A percentile compares a stretch with the other conserved stretches of the same genome.
phyloP scores from a whole-genome alignment of 2,329 filamentous ascomycete species.

The Myotisia sp. region DNA sequence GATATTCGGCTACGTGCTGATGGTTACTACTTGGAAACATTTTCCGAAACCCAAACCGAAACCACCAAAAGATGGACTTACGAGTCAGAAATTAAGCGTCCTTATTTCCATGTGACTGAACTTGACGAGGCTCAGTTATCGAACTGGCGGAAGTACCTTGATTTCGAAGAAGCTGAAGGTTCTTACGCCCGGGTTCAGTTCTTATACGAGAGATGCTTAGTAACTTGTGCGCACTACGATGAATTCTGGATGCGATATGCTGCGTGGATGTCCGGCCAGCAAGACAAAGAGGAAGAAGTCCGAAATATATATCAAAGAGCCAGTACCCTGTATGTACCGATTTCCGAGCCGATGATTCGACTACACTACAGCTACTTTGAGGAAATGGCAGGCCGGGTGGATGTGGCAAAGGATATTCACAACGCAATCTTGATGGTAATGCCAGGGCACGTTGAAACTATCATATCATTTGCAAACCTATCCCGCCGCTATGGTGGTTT shows the following conservation, averaged over 20 bases:
- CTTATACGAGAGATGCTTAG: conserved; percentile 84
- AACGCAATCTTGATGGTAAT: conserved; percentile 60
- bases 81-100: conserved; percentile 85
- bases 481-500: conserved; percentile 70
- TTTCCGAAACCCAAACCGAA: conserved; percentile 68
- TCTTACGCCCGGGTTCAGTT: conserved; percentile 62
- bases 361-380: conserved; percentile 92
- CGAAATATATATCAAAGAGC: conserved; percentile 86
- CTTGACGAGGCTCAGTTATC: conserved; percentile 69
- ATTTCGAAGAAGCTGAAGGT: conserved; percentile 82
- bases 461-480: conserved; percentile 75
- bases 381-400: conserved; percentile 62
- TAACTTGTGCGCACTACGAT: conserved; percentile 87
- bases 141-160: conserved; percentile 93
- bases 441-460: conserved; percentile 73
- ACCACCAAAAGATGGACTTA: conserved; percentile 89
- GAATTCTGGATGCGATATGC: conserved; percentile 98
- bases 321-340: conserved; percentile 69
- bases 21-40: conserved; percentile 63
- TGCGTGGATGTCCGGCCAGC: conserved; percentile 76
- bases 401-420: conserved; percentile 73
- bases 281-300: conserved; percentile 72
- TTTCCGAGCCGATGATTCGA: conserved; percentile 68
- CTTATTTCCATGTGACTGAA: conserved; percentile 93
- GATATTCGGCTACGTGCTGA: conserved; percentile 72